Percentiles rank a stretch among this genome's conserved stretches.
phyloP scores from a whole-genome alignment of 176 grass and related monocot species.

The Rhynchospora pubera region DNA sequence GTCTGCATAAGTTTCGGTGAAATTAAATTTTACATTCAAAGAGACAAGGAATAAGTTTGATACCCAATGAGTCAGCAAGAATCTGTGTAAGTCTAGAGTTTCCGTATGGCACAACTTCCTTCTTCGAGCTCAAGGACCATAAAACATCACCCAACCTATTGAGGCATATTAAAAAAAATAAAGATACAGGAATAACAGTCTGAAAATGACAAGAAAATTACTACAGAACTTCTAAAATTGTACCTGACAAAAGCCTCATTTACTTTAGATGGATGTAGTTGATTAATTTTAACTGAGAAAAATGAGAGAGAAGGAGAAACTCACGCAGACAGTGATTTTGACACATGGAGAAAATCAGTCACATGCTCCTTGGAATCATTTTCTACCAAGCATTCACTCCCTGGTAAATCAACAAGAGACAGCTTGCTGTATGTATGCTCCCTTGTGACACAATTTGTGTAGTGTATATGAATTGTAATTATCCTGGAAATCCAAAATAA shows the following conservation, averaged over 20 bases:
- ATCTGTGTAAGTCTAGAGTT: slow-evolving; percentile 91
- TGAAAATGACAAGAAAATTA: background rate
- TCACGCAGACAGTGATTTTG: slow-evolving; percentile 96
- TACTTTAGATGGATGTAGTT: background rate
- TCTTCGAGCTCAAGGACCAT: slow-evolving; percentile 77
- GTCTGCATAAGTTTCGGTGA: background rate
- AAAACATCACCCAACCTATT: slow-evolving; percentile 91
- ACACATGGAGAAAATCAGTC: slow-evolving; percentile 89
- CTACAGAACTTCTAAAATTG: background rate
- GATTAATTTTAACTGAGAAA: slow-evolving; percentile 1
- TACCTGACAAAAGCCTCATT: slow-evolving; percentile 10
- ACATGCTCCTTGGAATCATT: slow-evolving; percentile 73
- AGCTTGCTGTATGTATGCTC: slow-evolving; percentile 90
- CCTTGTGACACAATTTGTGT: slow-evolving; percentile 65
- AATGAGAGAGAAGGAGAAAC: slow-evolving; percentile 25
- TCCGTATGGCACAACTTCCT: slow-evolving; percentile 61
- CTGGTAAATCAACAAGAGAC: slow-evolving; percentile 91
- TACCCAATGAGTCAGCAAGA: slow-evolving; percentile 91
- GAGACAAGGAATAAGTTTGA: background rate
- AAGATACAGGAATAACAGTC: background rate
- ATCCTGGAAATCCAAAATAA: slow-evolving; percentile 47
- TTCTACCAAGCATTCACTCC: slow-evolving; percentile 74
- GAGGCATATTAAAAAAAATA: slow-evolving; percentile 23
- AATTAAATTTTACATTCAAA: background rate
- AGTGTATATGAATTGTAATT: slow-evolving; percentile 92